A percentile compares a stretch with the other conserved stretches of the same genome.
These are phyloP conservation scores for Suillus occidentalis DNA, from an alignment of 768 basidiomycete species.

Conservation along the genomic window DNA sequence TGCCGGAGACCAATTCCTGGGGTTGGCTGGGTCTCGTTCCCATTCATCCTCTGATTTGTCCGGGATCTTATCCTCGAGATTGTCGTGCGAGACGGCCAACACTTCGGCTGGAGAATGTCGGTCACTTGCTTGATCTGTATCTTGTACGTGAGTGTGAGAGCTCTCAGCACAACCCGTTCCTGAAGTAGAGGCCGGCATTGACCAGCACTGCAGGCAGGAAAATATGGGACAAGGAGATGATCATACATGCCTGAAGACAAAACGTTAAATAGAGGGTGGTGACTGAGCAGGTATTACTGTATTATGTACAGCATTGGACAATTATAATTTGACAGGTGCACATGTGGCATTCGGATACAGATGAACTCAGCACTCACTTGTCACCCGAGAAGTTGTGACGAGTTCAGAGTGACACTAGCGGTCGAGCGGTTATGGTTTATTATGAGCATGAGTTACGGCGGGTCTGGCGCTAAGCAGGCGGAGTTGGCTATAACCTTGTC, in stretches of 20 bases:
- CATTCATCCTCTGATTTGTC: constrained; percentile 20
- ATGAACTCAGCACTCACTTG: too few species aligned
- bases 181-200: neutral
- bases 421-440: too few species aligned
- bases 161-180: neutral
- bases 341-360: too few species aligned
- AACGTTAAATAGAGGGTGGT: neutral
- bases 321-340: too few species aligned
- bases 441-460: too few species aligned
- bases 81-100: neutral
- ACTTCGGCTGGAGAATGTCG: neutral
- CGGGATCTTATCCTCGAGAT: neutral
- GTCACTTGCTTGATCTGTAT: neutral
- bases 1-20: neutral
- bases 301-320: too few species aligned
- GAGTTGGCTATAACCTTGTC: too few species aligned
- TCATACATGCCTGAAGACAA: neutral
- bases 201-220: neutral
- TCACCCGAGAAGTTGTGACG: too few species aligned
- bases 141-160: neutral
- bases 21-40: constrained; percentile 53
- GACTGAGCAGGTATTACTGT: neutral
- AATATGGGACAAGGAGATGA: neutral
- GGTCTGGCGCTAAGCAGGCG: too few species aligned
- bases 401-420: too few species aligned